Percentiles rank a stretch among this genome's conserved stretches.
These are phyloP conservation scores for Gymnopilus junonius DNA, from an alignment of 768 basidiomycete genomes.

Conservation along the genomic window DNA sequence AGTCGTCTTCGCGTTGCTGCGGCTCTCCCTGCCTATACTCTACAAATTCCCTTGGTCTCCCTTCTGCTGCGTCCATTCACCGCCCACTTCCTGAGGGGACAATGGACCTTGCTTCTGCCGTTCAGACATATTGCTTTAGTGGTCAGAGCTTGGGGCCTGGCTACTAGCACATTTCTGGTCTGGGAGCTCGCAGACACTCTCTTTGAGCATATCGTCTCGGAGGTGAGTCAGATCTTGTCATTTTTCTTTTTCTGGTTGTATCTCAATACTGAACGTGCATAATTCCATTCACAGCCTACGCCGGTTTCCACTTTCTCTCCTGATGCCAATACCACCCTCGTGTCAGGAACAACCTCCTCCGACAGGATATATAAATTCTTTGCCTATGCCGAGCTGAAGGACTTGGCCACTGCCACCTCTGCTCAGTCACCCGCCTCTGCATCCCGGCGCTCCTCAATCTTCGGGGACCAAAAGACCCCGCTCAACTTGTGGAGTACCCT, in stretches of 20 bases:
- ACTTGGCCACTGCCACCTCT: constrained; percentile 52
- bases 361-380: constrained; percentile 61
- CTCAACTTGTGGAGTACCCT: constrained; percentile 69
- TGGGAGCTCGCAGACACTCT: constrained; percentile 70
- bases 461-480: constrained; percentile 69
- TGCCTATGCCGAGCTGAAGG: constrained; percentile 66
- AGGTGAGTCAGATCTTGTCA: constrained; percentile 42
- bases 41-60: constrained; percentile 59
- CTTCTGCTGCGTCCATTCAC: constrained; percentile 60
- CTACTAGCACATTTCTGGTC: constrained; percentile 50
- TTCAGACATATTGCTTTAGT: constrained; percentile 49
- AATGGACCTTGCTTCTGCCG: constrained; percentile 58
- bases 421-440: constrained; percentile 38
- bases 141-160: constrained; percentile 52
- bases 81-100: constrained; percentile 62
- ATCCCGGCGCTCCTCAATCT: constrained; percentile 57
- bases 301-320: constrained; percentile 46
- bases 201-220: constrained; percentile 62
- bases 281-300: constrained; percentile 53
- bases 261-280: background rate
- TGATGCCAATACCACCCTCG: constrained; percentile 58
- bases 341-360: constrained; percentile 66
- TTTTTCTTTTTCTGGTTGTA: background rate
- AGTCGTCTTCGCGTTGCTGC: constrained; percentile 49
- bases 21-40: constrained; percentile 55